Percentiles rank a stretch among this genome's conserved stretches.
These are phyloP conservation scores for Marchantia polymorpha DNA, from an alignment of 225 moss, liverwort and hornwort species.

Conservation along the genomic window DNA sequence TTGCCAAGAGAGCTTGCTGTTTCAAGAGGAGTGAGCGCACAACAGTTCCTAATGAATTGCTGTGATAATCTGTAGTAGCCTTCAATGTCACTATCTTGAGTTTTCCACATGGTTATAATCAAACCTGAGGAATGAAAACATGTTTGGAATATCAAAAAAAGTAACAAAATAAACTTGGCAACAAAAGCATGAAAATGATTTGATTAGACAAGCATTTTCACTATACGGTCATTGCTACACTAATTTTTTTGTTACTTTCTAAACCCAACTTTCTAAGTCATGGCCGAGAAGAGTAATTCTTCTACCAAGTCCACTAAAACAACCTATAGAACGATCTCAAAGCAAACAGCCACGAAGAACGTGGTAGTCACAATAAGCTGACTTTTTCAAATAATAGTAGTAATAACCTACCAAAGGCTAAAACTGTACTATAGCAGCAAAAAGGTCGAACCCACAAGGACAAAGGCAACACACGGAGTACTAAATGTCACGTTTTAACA, in stretches of 20 bases:
- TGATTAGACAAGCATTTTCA: conserved; percentile 17
- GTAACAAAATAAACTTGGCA: conserved; percentile 26
- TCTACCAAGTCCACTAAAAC: conserved; percentile 19
- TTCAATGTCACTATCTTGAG: conserved; percentile 2
- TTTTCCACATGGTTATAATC: conserved; percentile 18
- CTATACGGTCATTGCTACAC: conserved; percentile 27
- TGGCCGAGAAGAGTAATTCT: conserved; percentile 28
- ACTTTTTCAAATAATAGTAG: not conserved
- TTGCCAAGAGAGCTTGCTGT: no score
- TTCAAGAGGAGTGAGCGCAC: no score
- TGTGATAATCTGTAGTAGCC: conserved; percentile 4
- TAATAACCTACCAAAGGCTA: no score
- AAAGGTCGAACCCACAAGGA: no score
- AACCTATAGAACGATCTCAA: conserved; percentile 17
- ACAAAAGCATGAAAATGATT: conserved; percentile 20
- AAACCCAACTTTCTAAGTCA: conserved; percentile 29
- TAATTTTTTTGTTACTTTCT: conserved; percentile 27
- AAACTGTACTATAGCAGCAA: no score
- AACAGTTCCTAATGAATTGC: conserved; percentile 20
- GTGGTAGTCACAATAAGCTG: not conserved
- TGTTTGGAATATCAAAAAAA: conserved; percentile 26
- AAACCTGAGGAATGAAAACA: conserved; percentile 19
- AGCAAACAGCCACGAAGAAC: not conserved
- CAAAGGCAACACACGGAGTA: no score
- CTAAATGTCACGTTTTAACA: no score